phyloP scores from a whole-genome alignment of 768 basidiomycete species.

The Hemileccinum impolitum region DNA sequence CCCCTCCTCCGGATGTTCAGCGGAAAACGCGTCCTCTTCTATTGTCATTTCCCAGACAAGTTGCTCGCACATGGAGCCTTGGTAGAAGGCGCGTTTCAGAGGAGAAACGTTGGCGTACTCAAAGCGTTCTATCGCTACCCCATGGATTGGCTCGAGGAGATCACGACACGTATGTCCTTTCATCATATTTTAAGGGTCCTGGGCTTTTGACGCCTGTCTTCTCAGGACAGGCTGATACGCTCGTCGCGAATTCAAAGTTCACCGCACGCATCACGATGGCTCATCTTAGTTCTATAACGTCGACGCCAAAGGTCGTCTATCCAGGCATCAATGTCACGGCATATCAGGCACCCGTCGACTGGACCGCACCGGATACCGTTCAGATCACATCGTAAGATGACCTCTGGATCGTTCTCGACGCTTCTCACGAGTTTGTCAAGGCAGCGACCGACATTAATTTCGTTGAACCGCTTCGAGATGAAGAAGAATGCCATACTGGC shows the following conservation, averaged over 20 bases:
- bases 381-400: slow-evolving; percentile 54
- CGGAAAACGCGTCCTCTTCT: slow-evolving; percentile 86
- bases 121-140: slow-evolving; percentile 82
- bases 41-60: slow-evolving; percentile 98
- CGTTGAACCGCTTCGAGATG: slow-evolving; percentile 91
- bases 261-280: slow-evolving; percentile 77
- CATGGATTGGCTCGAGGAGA: slow-evolving; percentile 87
- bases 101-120: slow-evolving; percentile 45
- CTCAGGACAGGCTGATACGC: slow-evolving; percentile 82
- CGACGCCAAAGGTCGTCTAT: slow-evolving; percentile 78
- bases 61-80: slow-evolving; percentile 69
- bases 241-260: slow-evolving; percentile 90
- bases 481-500: slow-evolving; percentile 92
- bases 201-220: background rate
- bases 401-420: background rate
- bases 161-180: slow-evolving; percentile 70
- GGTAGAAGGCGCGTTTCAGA: slow-evolving; percentile 49
- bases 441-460: slow-evolving; percentile 67
- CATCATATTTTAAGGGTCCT: background rate
- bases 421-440: slow-evolving; percentile 37
- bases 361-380: slow-evolving; percentile 47
- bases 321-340: slow-evolving; percentile 86
- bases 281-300: slow-evolving; percentile 67
- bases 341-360: slow-evolving; percentile 50
- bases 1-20: slow-evolving; percentile 71